Evolutionary conservation across 2,329 filamentous ascomycete genomes (phyloP), one percentile per base, ranked within the genome.

Genomic region (Alternaria metachromatica): DNA sequence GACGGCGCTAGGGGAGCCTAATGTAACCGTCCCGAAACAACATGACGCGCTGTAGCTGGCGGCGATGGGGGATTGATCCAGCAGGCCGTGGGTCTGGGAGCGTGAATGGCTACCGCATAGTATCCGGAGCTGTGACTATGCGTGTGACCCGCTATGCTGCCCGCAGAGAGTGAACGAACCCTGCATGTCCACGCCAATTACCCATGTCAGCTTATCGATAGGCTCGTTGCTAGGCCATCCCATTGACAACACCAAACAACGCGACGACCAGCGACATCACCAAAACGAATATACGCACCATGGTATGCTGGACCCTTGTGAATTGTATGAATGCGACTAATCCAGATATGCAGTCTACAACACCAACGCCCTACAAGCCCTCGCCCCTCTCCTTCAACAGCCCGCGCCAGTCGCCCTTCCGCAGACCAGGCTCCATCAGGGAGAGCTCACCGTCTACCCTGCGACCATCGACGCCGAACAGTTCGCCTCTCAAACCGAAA

Each of bases 351-450:
- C 68, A 79, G 76, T 76, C 76, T 20, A 75, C 73, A 21, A 78
- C 77, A 11, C 77, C 75, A 13, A 75, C 76, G 13, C 75, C 74
- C 56, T 78, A 79, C 71, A 82, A 80, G 68, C 81, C 81, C 45
- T 81, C 79, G 13, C 78, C 78, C 20, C 79, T 83, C 64, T 82
- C 81, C 71, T 82, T 82, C 76, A 80, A 80, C 69, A 81, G 78
- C 71, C 76, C 78, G 15, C 80, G 82, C 66, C 77, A 80, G 50
- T 84, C 82, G 60, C 82, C 82, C 46, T 84, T 84, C 68, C 77
- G 81, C 62, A 77, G 82, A 26, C 78, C 81, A 15, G 80, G 80
- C 63, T 81, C 82, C 56, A 80, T 81, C 46, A 56, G 72, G 28
- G 70, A 78, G 26, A 67, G 67, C 51, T 82, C 81, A 20, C 80